Evolutionary conservation across 129 eudicot genomes (phyloP), one percentile per base, ranked within the genome.

Genomic region (Glebionis coronaria): DNA sequence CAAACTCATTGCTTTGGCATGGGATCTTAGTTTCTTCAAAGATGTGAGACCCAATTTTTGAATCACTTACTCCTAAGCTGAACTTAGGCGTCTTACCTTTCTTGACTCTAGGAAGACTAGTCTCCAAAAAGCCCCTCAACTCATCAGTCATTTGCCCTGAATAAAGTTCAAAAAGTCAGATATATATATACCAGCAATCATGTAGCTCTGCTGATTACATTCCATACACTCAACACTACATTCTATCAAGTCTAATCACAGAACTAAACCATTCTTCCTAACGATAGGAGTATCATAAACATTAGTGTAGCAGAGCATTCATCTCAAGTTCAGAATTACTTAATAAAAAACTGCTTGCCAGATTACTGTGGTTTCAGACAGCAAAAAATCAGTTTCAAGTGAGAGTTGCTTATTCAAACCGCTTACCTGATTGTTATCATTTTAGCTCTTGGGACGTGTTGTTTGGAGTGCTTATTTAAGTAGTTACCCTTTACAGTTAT

Each of bases 71-170:
- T 44, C 96, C 96, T 68, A 93, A 75, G 67, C 85, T 81, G 52
- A 73, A 88, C 65, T 84, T 90, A 47, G 89, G 83, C 75, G 87
- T 89, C 76, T 89, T 84, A 12, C 91, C 97, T 27, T 86, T 96
- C 82, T 84, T 86, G 16, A 80, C 81, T 71, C 82, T 84, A 10
- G 91, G 98, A 18, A 93, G 86, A 60, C 76, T 82, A 13, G 83
- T 83, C 75, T 90, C 95, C 96, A 93, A 60, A 62, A 88, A 88
- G 73, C 76, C 84, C 82, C 87, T 82, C 79, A 88, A 73, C 57
- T 88, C 96, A 74, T 88, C 98, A 38, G 98, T 88, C 96, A 93
- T 85, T 81, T 89, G 90, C 49, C 88, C 90, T 85, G 35, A 42
- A 55, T 21, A 38, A 40, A 67, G 59, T 53, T 9, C 14, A 21